A percentile compares a stretch with the other conserved stretches of the same genome.
Conservation (phyloP, 2,329 filamentous ascomycete species). For the Purpureocillium takamizusanense region DNA sequence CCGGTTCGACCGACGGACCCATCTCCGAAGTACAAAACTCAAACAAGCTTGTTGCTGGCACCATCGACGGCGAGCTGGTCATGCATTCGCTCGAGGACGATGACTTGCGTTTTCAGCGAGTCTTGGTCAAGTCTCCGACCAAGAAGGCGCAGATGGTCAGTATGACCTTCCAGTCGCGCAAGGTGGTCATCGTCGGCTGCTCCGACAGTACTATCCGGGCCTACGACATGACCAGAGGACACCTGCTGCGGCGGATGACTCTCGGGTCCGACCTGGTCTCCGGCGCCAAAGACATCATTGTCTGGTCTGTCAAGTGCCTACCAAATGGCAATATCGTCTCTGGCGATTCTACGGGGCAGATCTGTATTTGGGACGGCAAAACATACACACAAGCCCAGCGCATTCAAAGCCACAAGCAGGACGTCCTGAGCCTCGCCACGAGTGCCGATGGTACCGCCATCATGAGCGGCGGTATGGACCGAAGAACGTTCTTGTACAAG, state of each 20-base stretch:
- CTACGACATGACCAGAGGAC: constrained; percentile 75
- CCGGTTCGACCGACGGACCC: constrained; percentile 7
- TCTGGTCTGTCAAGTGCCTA: constrained; percentile 88
- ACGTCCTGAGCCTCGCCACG: constrained; percentile 79
- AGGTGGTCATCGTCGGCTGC: constrained; percentile 80
- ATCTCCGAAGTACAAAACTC: constrained; percentile 24
- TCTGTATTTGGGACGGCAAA: constrained; percentile 89
- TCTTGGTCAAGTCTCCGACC: constrained; percentile 65
- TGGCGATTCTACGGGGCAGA: constrained; percentile 87
- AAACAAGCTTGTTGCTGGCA: constrained; percentile 70
- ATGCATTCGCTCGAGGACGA: constrained; percentile 79
- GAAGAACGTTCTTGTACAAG: constrained; percentile 75
- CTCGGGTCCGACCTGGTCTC: constrained; percentile 70
- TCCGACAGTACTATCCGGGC: constrained; percentile 94
- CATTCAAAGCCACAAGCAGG: constrained; percentile 78
- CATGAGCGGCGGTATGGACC: constrained; percentile 86
- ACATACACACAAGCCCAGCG: constrained; percentile 84
- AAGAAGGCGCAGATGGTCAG: constrained; percentile 87
- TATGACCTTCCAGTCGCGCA: constrained; percentile 78
- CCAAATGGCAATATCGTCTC: constrained; percentile 85
- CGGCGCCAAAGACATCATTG: constrained; percentile 75
- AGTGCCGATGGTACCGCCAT: constrained; percentile 75
- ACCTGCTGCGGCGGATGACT: constrained; percentile 72
- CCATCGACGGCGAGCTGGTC: constrained; percentile 82
- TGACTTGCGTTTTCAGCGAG: constrained; percentile 70